Conservation (phyloP, 805 yeast genomes). For the Saccharomycopsis capsularis region DNA sequence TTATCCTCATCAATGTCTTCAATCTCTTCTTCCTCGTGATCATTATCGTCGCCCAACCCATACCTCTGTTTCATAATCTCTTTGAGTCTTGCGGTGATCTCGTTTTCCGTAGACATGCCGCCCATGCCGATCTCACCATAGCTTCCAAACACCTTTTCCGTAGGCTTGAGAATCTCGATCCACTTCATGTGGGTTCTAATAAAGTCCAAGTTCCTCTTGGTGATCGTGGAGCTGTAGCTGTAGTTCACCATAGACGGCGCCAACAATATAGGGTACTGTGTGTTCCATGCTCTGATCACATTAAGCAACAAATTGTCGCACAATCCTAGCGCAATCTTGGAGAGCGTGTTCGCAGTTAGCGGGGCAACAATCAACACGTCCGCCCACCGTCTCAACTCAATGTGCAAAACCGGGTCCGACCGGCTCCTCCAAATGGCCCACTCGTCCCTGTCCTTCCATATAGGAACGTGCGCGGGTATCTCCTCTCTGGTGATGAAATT, state of each 20-base stretch:
- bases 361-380: conserved; percentile 93
- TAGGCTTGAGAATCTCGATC: conserved; percentile 90
- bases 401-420: conserved; percentile 88
- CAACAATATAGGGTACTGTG: conserved; percentile 75
- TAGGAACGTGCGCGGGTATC: conserved; percentile 60
- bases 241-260: conserved; percentile 97
- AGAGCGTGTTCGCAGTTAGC: conserved; percentile 82
- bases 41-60: conserved; percentile 52
- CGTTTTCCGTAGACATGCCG: conserved; percentile 98
- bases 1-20: conserved; percentile 34
- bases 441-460: conserved; percentile 93
- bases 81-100: conserved; percentile 70
- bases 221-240: conserved; percentile 82
- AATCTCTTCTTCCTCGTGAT: conserved; percentile 39
- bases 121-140: conserved; percentile 99
- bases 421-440: conserved; percentile 84
- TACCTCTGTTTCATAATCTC: conserved; percentile 33
- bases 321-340: conserved; percentile 83
- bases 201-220: conserved; percentile 71
- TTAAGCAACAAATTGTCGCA: conserved; percentile 90
- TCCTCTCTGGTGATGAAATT: conserved; percentile 60
- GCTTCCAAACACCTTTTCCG: conserved; percentile 85
- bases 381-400: conserved; percentile 95
- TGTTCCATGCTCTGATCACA: conserved; percentile 93
- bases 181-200: conserved; percentile 89